Conservation (phyloP, 441 rosid species). For the Gossypium laxum region DNA sequence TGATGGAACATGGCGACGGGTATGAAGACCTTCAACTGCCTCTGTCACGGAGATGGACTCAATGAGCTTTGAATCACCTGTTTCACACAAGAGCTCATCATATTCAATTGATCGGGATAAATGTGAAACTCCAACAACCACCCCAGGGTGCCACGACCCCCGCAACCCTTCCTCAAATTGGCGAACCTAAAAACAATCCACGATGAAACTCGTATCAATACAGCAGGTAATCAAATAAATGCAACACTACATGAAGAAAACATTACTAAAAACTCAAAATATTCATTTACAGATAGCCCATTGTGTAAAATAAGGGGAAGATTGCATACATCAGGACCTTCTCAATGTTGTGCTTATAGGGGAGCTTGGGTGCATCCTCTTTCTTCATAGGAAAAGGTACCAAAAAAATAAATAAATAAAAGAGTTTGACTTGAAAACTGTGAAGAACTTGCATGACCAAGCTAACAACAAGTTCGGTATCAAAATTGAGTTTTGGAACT, state of each 20-base stretch:
- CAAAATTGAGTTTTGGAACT: background rate
- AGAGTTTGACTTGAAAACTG: background rate
- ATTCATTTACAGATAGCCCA: background rate
- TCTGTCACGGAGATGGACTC: slow-evolving; percentile 30
- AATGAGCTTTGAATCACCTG: slow-evolving; percentile 23
- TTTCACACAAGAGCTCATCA: slow-evolving; percentile 29
- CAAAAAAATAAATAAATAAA: background rate
- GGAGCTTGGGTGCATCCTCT: background rate
- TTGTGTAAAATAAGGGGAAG: background rate
- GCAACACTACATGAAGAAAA: background rate
- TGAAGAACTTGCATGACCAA: background rate
- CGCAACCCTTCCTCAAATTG: slow-evolving; percentile 38
- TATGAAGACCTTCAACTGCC: slow-evolving; percentile 34
- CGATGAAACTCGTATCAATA: background rate
- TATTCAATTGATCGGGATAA: slow-evolving; percentile 25
- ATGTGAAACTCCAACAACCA: slow-evolving; percentile 29
- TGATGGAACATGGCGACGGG: slow-evolving; percentile 24
- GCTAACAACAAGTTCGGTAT: background rate
- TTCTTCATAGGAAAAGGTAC: background rate
- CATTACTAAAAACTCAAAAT: background rate
- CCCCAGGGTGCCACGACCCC: slow-evolving; percentile 36
- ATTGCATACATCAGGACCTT: background rate
- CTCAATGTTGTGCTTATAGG: background rate
- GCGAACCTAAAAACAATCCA: slow-evolving; percentile 26
- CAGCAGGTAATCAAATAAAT: background rate